A percentile compares a stretch with the other conserved stretches of the same genome.
phyloP scores from a whole-genome alignment of 805 yeast genomes.

The Scheffersomyces coipomensis region DNA sequence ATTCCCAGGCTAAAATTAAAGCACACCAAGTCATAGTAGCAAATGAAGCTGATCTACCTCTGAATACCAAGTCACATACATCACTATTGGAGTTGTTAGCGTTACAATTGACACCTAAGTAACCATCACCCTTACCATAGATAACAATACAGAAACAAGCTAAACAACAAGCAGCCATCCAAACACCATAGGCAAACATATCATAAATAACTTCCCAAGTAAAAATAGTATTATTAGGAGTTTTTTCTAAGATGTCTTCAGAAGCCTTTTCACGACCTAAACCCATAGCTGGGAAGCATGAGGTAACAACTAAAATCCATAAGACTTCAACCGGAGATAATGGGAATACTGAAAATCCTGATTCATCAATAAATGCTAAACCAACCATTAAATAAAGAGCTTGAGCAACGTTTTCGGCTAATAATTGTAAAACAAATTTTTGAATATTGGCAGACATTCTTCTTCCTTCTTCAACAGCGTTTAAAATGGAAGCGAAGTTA shows the following conservation, averaged over 20 bases:
- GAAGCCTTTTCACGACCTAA: constrained; percentile 51
- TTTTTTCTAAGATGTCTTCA: constrained; percentile 35
- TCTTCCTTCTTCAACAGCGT: constrained; percentile 79
- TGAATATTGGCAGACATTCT: constrained; percentile 78
- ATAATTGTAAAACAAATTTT: constrained; percentile 70
- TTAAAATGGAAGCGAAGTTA: constrained; percentile 74
- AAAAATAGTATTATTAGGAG: constrained; percentile 37
- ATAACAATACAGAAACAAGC: constrained; percentile 36
- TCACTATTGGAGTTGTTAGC: constrained; percentile 14
- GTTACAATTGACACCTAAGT: constrained; percentile 38
- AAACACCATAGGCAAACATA: constrained; percentile 39
- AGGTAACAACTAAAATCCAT: constrained; percentile 77
- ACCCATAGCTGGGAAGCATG: constrained; percentile 85
- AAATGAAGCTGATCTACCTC: constrained; percentile 38
- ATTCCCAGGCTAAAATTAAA: constrained; percentile 39
- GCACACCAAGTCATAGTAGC: constrained; percentile 44
- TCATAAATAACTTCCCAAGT: constrained; percentile 41
- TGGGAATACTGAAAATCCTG: constrained; percentile 36
- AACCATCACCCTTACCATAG: constrained; percentile 37
- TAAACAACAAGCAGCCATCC: constrained; percentile 43
- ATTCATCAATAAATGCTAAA: constrained; percentile 30
- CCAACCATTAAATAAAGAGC: constrained; percentile 57
- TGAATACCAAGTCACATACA: constrained; percentile 30
- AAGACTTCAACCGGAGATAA: constrained; percentile 68
- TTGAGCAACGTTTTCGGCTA: constrained; percentile 73